Evolutionary conservation across 2,329 filamentous ascomycete genomes (phyloP).

Genomic region (Fusarium domesticum): DNA sequence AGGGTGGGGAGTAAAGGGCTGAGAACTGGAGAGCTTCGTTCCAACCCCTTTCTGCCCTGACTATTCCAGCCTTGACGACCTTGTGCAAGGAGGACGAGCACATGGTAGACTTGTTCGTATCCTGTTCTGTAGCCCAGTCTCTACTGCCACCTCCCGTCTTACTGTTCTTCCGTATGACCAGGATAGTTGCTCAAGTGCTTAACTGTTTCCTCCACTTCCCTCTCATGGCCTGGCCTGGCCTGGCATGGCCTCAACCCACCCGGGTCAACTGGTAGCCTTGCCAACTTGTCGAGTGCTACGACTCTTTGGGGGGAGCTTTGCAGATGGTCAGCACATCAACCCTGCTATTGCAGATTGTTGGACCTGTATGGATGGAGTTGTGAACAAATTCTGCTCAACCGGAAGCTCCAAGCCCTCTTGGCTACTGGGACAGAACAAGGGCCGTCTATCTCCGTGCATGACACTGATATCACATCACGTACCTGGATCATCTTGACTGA

Average conservation of each 20-base stretch:
- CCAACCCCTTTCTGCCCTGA: not conserved
- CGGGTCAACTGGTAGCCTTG: conserved; percentile 16
- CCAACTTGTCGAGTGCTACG: conserved; percentile 11
- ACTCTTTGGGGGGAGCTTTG: conserved; percentile 22
- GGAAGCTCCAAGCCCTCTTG: conserved; percentile 13
- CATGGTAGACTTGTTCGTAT: conserved; percentile 20
- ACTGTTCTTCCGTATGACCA: conserved; percentile 8
- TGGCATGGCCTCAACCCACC: conserved; percentile 12
- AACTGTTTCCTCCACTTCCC: conserved; percentile 9
- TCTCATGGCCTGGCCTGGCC: too few relatives aligned
- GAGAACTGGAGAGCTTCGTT: not conserved
- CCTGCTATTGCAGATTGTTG: conserved; percentile 23
- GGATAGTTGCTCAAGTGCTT: conserved; percentile 16
- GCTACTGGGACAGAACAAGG: conserved; percentile 8
- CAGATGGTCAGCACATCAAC: conserved; percentile 20
- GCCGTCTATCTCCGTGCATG: conserved; percentile 25
- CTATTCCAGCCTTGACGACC: not conserved
- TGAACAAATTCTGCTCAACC: conserved; percentile 18
- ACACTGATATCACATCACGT: conserved; percentile 28
- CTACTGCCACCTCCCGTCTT: conserved; percentile 20
- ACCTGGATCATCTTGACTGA: conserved; percentile 1
- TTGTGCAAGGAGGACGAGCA: conserved; percentile 10
- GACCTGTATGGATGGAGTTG: conserved; percentile 12
- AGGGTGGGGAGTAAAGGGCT: not conserved
- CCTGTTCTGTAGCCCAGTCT: conserved; percentile 4